Evolutionary conservation across 768 basidiomycete genomes (phyloP).

Genomic region (Myochromella boudieri): DNA sequence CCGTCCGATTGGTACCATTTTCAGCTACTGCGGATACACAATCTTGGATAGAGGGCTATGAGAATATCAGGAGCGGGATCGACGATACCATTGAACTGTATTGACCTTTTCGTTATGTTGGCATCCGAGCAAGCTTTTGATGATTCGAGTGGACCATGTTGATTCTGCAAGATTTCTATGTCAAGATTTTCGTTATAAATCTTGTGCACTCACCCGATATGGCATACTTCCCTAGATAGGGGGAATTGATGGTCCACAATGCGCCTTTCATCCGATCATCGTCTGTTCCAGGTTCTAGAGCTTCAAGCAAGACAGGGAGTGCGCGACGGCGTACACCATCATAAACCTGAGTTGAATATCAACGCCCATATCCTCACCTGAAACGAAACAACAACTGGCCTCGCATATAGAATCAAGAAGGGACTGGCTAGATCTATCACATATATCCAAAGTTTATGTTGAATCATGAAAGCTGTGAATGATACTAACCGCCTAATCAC

Average conservation of each 20-base stretch:
- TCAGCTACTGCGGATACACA: conserved; percentile 64
- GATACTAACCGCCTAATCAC: conserved; percentile 44
- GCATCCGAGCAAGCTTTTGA: conserved; percentile 64
- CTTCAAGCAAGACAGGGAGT: conserved; percentile 55
- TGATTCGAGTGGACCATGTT: conserved; percentile 54
- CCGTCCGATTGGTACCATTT: conserved; percentile 44
- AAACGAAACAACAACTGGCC: conserved; percentile 33
- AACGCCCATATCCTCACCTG: no score
- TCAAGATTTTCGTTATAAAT: background rate
- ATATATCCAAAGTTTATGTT: conserved; percentile 21
- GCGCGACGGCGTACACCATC: conserved; percentile 70
- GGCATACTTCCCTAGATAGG: conserved; percentile 62
- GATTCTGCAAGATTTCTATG: conserved; percentile 54
- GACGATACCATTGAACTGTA: background rate
- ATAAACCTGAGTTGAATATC: conserved; percentile 44
- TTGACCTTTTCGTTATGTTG: conserved; percentile 83
- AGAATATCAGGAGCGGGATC: background rate
- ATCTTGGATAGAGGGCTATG: conserved; percentile 74
- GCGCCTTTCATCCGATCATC: conserved; percentile 94
- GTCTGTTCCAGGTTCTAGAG: conserved; percentile 67
- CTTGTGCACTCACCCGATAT: conserved; percentile 35
- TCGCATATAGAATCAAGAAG: conserved; percentile 50
- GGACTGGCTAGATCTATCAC: conserved; percentile 44
- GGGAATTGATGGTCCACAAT: conserved; percentile 70
- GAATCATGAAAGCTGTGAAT: background rate